Percentiles rank a stretch among this genome's conserved stretches.
Conservation (phyloP, 176 grass and related monocot species). For the Rhipidocladum racemiflorum region DNA sequence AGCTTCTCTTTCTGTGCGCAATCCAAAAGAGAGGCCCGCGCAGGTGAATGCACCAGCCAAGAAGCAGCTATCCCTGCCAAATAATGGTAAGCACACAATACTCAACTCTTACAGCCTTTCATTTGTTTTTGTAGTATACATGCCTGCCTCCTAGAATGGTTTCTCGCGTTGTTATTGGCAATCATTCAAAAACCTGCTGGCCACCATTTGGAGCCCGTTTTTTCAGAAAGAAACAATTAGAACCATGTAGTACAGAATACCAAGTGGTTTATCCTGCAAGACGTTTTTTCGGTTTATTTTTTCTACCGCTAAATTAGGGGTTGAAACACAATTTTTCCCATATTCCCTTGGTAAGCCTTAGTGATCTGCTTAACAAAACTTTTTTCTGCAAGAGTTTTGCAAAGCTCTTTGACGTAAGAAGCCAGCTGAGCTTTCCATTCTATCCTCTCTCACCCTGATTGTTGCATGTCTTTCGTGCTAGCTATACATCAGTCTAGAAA, state of each 20-base stretch:
- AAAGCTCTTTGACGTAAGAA: neutral
- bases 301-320: neutral
- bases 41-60: constrained; percentile 50
- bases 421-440: neutral
- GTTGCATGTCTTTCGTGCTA: neutral
- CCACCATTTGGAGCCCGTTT: neutral
- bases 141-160: constrained; percentile 1
- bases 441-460: neutral
- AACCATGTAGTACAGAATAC: neutral
- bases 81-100: constrained; percentile 40
- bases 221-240: neutral
- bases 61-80: constrained; percentile 70
- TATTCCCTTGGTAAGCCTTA: neutral
- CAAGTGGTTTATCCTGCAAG: neutral
- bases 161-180: neutral
- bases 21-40: constrained; percentile 50
- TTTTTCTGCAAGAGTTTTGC: neutral
- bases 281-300: neutral
- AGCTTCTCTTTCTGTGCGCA: constrained; percentile 38
- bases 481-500: neutral
- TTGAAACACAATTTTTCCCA: neutral
- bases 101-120: neutral
- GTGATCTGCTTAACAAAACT: neutral
- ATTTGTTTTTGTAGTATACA: neutral
- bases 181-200: neutral